Evolutionary conservation across 2,329 filamentous ascomycete genomes (phyloP).

Genomic region (Curvularia lunata): DNA sequence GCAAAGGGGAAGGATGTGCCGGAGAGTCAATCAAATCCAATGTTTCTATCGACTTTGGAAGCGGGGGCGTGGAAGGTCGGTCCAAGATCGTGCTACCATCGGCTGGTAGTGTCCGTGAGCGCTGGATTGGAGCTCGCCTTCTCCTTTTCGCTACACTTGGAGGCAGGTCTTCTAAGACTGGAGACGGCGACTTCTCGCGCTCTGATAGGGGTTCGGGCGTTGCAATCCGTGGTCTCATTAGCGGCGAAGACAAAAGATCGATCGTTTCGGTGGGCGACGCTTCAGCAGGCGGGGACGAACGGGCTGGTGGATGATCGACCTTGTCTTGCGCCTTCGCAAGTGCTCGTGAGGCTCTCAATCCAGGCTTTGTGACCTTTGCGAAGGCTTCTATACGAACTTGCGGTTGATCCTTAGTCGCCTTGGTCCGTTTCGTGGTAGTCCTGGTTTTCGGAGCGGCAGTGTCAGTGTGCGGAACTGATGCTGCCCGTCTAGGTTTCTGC

Average conservation of each 20-base stretch:
- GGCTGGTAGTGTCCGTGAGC: conserved; percentile 41
- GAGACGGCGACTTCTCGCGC: conserved; percentile 28
- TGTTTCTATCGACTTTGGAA: conserved; percentile 31
- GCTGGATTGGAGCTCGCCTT: conserved; percentile 41
- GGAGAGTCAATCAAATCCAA: conserved; percentile 39
- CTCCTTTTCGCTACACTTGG: conserved; percentile 41
- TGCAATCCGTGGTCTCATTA: conserved; percentile 16
- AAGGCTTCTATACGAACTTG: conserved; percentile 39
- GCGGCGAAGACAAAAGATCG: conserved; percentile 42
- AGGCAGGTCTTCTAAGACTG: conserved; percentile 31
- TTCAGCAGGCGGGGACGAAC: conserved; percentile 7
- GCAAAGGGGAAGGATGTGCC: conserved; percentile 31
- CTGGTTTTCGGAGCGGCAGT: conserved; percentile 31
- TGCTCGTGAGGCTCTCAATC: conserved; percentile 26
- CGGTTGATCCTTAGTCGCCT: conserved; percentile 23
- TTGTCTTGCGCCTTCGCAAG: conserved; percentile 30
- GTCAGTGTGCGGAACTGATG: conserved; percentile 28
- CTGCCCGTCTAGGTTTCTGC: conserved; percentile 30
- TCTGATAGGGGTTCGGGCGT: conserved; percentile 3
- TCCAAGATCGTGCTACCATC: conserved; percentile 14
- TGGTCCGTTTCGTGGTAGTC: conserved; percentile 30
- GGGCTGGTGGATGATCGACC: background rate
- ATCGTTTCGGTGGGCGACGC: conserved; percentile 22
- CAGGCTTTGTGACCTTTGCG: conserved; percentile 47
- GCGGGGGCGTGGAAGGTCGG: conserved; percentile 29